These are phyloP conservation scores for Nakaseomyces kungkrabaensis DNA, from an alignment of 1,139 yeast genomes.

Conservation along the genomic window DNA sequence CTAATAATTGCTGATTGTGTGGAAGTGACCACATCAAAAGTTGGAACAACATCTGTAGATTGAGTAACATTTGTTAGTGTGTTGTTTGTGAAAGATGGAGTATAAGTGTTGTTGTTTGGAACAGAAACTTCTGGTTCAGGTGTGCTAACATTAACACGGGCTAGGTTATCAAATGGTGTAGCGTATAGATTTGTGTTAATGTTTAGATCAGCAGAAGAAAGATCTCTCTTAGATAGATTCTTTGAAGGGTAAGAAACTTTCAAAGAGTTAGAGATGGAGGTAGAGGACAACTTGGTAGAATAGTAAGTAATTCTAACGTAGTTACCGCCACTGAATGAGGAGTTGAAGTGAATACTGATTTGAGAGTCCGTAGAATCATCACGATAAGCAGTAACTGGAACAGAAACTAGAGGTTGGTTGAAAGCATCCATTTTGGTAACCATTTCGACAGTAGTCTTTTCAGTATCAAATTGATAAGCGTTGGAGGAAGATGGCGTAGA, in stretches of 20 bases:
- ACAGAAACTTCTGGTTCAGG: not conserved
- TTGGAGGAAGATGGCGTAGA: conserved; percentile 12
- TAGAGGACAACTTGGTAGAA: conserved; percentile 10
- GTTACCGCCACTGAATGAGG: conserved; percentile 23
- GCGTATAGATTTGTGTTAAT: conserved; percentile 1
- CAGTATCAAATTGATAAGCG: conserved; percentile 14
- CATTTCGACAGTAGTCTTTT: conserved; percentile 16
- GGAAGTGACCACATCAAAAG: not conserved
- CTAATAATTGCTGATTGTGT: conserved; percentile 11
- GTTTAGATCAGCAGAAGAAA: not conserved
- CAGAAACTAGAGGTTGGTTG: conserved; percentile 16
- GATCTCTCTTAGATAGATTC: conserved; percentile 1
- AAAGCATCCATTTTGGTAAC: conserved; percentile 19
- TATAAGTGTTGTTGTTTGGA: not conserved
- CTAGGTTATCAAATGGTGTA: not conserved
- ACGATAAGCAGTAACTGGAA: conserved; percentile 18
- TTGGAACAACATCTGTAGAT: not conserved
- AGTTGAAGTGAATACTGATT: conserved; percentile 14
- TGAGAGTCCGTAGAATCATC: conserved; percentile 18
- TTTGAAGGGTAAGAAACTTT: conserved; percentile 9
- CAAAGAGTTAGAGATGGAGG: conserved; percentile 11
- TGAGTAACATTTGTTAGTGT: not conserved
- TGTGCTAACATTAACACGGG: not conserved
- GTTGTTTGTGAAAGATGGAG: conserved; percentile 1
- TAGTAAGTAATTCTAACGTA: conserved; percentile 20